These are phyloP conservation scores for Claviceps quebecensis DNA, from an alignment of 2,329 filamentous ascomycete species.

Conservation along the genomic window DNA sequence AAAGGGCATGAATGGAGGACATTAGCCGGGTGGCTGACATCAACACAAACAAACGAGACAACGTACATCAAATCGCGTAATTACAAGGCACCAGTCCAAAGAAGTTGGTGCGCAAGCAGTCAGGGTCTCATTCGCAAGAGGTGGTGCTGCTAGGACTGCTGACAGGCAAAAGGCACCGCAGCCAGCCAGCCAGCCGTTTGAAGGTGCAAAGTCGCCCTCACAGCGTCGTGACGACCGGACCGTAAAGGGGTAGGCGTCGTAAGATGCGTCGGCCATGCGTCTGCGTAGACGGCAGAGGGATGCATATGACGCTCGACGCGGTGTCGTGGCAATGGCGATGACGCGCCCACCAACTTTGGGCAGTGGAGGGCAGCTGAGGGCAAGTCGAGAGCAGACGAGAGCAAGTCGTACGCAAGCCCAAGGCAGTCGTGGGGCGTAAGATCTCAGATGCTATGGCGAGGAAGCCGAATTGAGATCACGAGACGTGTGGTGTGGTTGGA, in stretches of 20 bases:
- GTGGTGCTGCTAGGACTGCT: neutral
- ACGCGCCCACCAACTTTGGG: neutral
- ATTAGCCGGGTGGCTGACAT: neutral
- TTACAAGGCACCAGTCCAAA: constrained; percentile 2
- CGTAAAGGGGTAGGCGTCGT: neutral
- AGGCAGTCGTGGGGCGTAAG: neutral
- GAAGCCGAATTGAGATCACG: neutral
- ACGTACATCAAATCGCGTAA: constrained; percentile 4
- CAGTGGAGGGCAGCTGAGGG: neutral
- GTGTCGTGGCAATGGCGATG: neutral
- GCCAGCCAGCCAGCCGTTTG: neutral
- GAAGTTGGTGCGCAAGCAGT: constrained; percentile 1
- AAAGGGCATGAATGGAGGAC: neutral
- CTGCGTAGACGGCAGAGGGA: neutral
- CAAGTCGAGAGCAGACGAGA: no score
- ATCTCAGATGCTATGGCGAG: neutral
- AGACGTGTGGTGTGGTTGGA: neutral
- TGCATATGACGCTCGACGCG: neutral
- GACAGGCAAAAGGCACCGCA: neutral
- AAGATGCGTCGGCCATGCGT: neutral
- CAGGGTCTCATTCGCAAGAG: constrained; percentile 2
- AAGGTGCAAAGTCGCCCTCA: neutral
- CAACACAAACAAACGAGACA: neutral
- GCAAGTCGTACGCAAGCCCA: neutral
- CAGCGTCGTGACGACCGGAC: neutral